These are phyloP conservation scores for Talaromyces nanjingensis DNA, from an alignment of 495 filamentous ascomycete genomes.

Conservation along the genomic window DNA sequence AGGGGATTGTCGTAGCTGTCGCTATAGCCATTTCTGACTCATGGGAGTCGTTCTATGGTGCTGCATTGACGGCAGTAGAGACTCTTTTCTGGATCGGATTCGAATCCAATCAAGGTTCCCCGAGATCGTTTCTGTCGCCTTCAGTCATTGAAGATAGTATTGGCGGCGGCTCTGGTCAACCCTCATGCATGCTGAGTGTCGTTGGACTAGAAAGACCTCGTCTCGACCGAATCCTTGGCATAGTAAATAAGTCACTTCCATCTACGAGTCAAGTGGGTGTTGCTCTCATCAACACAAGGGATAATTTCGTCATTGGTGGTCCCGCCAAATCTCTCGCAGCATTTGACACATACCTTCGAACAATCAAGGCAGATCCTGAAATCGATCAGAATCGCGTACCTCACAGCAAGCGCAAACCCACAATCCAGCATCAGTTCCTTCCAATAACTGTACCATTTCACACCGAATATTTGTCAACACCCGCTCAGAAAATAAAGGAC, in stretches of 20 bases:
- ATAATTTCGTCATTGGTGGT: constrained; percentile 27
- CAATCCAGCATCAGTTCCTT: constrained; percentile 18
- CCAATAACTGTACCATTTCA: constrained; percentile 29
- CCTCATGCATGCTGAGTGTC: constrained; percentile 95
- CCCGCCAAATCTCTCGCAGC: constrained; percentile 18
- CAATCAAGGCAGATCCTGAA: constrained; percentile 6
- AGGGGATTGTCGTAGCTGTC: constrained; percentile 21
- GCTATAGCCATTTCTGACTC: constrained; percentile 14
- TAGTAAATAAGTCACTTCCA: constrained; percentile 90
- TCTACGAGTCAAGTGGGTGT: constrained; percentile 87
- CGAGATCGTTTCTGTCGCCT: constrained; percentile 49
- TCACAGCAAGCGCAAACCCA: constrained; percentile 15
- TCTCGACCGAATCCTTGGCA: constrained; percentile 88
- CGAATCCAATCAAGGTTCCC: background rate
- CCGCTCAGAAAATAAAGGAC: background rate
- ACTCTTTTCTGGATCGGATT: constrained; percentile 18
- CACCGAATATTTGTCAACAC: constrained; percentile 19
- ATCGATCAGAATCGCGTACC: constrained; percentile 17
- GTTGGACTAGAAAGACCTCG: constrained; percentile 77
- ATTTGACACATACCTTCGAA: constrained; percentile 12
- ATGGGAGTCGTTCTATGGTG: constrained; percentile 17
- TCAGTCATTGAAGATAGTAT: constrained; percentile 85
- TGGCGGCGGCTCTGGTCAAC: constrained; percentile 84
- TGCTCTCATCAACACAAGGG: constrained; percentile 73
- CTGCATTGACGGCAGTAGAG: constrained; percentile 10